Evolutionary conservation across 768 basidiomycete genomes (phyloP), one percentile per base, ranked within the genome.

Genomic region (Amanita exitialis): DNA sequence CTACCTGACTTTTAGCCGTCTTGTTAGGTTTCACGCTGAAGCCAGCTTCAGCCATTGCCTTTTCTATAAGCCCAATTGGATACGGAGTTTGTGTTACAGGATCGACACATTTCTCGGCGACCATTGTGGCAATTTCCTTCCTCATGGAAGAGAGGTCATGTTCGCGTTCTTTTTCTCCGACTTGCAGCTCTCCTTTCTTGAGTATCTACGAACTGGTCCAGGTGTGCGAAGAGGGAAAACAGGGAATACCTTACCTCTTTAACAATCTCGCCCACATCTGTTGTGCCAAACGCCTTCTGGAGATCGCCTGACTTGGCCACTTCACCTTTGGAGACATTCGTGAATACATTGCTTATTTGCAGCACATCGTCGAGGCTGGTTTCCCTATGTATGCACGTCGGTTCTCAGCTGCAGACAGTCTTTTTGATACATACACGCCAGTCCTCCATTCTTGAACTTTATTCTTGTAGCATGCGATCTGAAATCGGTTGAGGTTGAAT

Each of bases 391-490:
- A 39, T 38, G 25, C 23, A 35, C 30, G 18, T 54, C 39, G 49
- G 47, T 27, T 53, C 8, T 39, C 30, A 27, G 7, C 28, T 27
- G 44, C 7, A n/a, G 32, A 41, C 36, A 21, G 21, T 51, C 32
- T n/a, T 41, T 27, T 5, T 23, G 51, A 16, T 25, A 72, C 83
- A 63, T 66, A 90, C 83, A 95, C 87, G 54, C 93, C 93, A 52
- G 79, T 90, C 53, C 96, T 74, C 80, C 85, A 99, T 65, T 96
- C 94, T 59, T 94, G 90, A 23, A 99, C 96, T 69, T 97, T 97
- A 69, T 99, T 99, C 75, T 97, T 95, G 74, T 98, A 99, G 67
- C 93, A 96, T 34, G 96, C 95, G 60, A 99, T 88, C 95, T 76
- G 49, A 9, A 27, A 41, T 41, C 39, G 18, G 18, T 41, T 18